phyloP scores from a whole-genome alignment of 2,329 filamentous ascomycete species.

The Pseudogymnoascus sp. region DNA sequence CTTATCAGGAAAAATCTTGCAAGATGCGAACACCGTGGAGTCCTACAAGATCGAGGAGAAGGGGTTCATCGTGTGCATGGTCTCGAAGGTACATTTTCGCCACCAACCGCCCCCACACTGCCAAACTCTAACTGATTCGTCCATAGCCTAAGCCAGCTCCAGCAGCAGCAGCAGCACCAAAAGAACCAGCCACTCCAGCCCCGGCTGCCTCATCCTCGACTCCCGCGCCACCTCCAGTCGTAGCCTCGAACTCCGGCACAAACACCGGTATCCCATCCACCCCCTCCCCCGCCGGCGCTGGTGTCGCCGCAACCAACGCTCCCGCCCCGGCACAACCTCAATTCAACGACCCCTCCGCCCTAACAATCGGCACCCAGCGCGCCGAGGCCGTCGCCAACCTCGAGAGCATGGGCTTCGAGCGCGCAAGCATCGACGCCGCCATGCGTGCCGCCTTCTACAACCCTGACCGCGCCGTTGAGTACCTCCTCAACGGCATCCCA shows the following conservation, averaged over 20 bases:
- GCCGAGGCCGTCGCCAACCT: slow-evolving; percentile 80
- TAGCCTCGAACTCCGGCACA: slow-evolving; percentile 42
- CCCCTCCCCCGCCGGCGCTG: slow-evolving; percentile 36
- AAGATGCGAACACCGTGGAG: slow-evolving; percentile 94
- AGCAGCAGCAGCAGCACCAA: slow-evolving; percentile 44
- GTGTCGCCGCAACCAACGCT: slow-evolving; percentile 43
- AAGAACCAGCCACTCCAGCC: slow-evolving; percentile 55
- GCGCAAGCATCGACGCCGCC: slow-evolving; percentile 79
- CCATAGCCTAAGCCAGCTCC: slow-evolving; percentile 58
- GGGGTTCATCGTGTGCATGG: slow-evolving; percentile 98
- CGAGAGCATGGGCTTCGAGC: slow-evolving; percentile 94
- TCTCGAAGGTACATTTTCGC: slow-evolving; percentile 66
- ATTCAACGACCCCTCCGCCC: slow-evolving; percentile 67
- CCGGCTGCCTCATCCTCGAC: slow-evolving; percentile 47
- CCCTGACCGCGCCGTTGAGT: slow-evolving; percentile 93
- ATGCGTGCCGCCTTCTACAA: slow-evolving; percentile 97
- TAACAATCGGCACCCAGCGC: slow-evolving; percentile 77
- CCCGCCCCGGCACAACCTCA: slow-evolving; percentile 42
- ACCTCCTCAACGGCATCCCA: slow-evolving; percentile 93
- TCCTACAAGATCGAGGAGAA: slow-evolving; percentile 99
- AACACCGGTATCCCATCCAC: slow-evolving; percentile 39
- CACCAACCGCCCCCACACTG: neutral
- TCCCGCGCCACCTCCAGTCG: slow-evolving; percentile 48
- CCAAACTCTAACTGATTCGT: slow-evolving; percentile 19
- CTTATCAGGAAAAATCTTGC: slow-evolving; percentile 80